Base-by-base conservation (phyloP, 257 asterid species). In the Salvia rosmarinus region DNA sequence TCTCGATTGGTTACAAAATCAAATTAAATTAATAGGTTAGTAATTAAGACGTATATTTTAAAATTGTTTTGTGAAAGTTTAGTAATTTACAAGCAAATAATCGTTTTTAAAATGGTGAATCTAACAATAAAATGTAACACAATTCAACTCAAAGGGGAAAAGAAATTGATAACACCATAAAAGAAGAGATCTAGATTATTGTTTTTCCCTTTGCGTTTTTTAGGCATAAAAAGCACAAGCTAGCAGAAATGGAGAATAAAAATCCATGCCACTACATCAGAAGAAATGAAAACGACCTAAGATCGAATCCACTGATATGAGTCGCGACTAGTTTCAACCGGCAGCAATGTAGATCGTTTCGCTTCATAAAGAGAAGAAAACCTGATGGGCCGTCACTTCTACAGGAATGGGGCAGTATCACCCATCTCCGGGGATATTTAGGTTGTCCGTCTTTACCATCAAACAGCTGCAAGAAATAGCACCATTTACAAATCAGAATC, bases 381-480 rank as follows among this genome's bases (percentile, higher is more conserved):
- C 67, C 51, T 13, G 5, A 50, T 3, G 54, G 67, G 12, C 7
- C 32, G 49, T 39, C 32, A 32, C 71, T 12, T 82, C 89, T 88
- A 95, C 82, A 95, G 90, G 86, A 93, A 93, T 3, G 98, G 30
- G 98, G 99, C 70, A 95, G 81, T 70, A 95, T 89, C 70, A 95
- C 94, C 98, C 98, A 95, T 80, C 99, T 84, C 10, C 97, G 82
- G 34, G 99, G 99, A 67, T 95, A 95, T 76, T 76, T 95, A 2
- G 92, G 95, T 20, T 82, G 82, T 74, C 99, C 98, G 8, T 95
- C 98, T 82, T 87, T 91, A 65, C 99, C 99, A 67, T 91, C 99
- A 71, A 95, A 95, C 63, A 95, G 82, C 99, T 95, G 94, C 84
- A 73, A 68, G 46, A 67, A 49, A 72, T 11, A 23, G 23, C 17